Base-by-base conservation (phyloP, 2,329 filamentous ascomycete genomes). In the Talaromyces sp. region DNA sequence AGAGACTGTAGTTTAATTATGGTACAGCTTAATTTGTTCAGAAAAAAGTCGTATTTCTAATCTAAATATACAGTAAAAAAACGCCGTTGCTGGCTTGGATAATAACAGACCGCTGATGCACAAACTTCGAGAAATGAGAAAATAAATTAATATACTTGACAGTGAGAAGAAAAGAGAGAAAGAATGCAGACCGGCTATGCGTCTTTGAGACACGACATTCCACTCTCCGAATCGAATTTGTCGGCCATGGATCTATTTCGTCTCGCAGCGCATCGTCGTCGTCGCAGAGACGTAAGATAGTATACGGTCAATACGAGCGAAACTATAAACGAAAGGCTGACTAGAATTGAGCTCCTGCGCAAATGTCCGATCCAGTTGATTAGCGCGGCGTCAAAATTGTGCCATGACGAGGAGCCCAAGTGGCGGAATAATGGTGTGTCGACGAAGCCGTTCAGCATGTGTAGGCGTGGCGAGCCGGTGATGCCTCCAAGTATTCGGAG, bases 321-420 rank as follows among this genome's bases (percentile, higher is more conserved):
- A 8, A 31, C 58, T 35, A 39, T 47, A 22, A 68, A 39, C 4
- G 66, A 35, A 1, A 69, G 3, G 7, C 9, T n/a, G 3, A 66
- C 47, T 11, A 69, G 33, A 9, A 68, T 22, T 7, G 63, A 37
- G 1, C 64, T 50, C 8, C 60, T 61, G 11, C 63, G 50, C 2
- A 66, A 19, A 13, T 68, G 63, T 1, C 65, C 63, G 4, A 70
- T 60, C 37, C 65, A 60, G 16, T 66, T 71, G 31, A 76, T 75
- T n/a, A 74, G 63, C 35, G 68, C 69, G 60, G 68, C 78, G 61
- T 81, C 78, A 54, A 74, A 78, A 6, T 74, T 76, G 68, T 81
- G 79, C 78, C 79, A 81, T 4, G 77, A 79, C 19, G 78, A 80
- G 62, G 76, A 77, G 47, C 79, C 79, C 8, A 80, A 71, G 65